A percentile compares a stretch with the other conserved stretches of the same genome.
phyloP scores from a whole-genome alignment of 2,329 filamentous ascomycete species.

The Fusarium subtropicale region DNA sequence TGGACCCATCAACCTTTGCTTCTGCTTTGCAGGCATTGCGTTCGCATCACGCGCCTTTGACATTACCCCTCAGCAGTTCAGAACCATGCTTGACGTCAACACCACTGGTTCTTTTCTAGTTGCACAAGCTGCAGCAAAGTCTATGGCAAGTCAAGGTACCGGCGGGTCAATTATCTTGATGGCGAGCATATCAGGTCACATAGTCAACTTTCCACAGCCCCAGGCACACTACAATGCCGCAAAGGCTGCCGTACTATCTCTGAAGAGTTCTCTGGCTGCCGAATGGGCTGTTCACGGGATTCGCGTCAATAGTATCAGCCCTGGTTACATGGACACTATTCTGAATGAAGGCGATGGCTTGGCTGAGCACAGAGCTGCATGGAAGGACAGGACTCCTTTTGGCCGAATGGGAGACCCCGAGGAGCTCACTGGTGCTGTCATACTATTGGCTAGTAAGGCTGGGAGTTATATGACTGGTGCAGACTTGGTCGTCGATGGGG shows the following conservation, averaged over 20 bases:
- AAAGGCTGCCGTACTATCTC: constrained; percentile 10
- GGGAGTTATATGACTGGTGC: constrained; percentile 25
- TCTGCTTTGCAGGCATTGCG: constrained; percentile 28
- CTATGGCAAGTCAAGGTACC: constrained; percentile 52
- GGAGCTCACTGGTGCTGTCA: constrained; percentile 15
- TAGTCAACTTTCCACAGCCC: constrained; percentile 78
- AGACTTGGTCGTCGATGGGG: constrained; percentile 19
- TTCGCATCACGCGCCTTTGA: constrained; percentile 66
- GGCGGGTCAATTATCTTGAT: constrained; percentile 74
- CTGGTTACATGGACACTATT: constrained; percentile 27
- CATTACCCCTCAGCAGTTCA: constrained; percentile 69
- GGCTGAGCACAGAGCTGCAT: constrained; percentile 19
- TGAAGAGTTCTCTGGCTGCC: constrained; percentile 19
- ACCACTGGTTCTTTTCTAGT: constrained; percentile 76
- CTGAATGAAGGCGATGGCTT: constrained; percentile 17
- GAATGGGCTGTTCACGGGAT: constrained; percentile 23
- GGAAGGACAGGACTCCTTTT: constrained; percentile 11
- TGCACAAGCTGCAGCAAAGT: constrained; percentile 69
- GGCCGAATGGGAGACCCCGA: constrained; percentile 21
- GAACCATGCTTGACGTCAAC: constrained; percentile 77
- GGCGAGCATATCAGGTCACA: constrained; percentile 74
- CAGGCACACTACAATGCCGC: constrained; percentile 76
- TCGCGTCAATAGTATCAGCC: constrained; percentile 21
- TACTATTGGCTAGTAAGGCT: constrained; percentile 21
- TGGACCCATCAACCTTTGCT: constrained; percentile 8